These are phyloP conservation scores for Agrocybe chaxingu DNA, from an alignment of 768 basidiomycete species.

Conservation along the genomic window DNA sequence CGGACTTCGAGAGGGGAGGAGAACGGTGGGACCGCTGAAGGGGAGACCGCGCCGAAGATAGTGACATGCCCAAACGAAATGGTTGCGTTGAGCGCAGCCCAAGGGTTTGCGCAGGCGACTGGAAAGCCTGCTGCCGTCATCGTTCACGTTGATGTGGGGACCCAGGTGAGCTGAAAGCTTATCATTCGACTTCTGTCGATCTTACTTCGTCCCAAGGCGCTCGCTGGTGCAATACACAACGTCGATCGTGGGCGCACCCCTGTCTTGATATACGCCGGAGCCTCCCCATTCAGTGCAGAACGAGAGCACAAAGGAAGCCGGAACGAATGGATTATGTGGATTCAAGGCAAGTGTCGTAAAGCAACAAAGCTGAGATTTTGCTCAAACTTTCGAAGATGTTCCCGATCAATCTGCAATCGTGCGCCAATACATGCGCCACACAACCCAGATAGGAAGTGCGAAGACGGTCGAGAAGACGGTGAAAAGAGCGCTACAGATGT, in stretches of 20 bases:
- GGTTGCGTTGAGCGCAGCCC: slow-evolving; percentile 71
- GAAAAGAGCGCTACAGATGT: slow-evolving; percentile 65
- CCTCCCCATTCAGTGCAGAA: slow-evolving; percentile 55
- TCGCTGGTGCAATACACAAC: slow-evolving; percentile 73
- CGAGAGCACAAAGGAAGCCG: slow-evolving; percentile 59
- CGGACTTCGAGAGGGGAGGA: background rate
- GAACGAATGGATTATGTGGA: slow-evolving; percentile 76
- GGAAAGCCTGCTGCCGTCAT: slow-evolving; percentile 70
- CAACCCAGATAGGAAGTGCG: slow-evolving; percentile 55
- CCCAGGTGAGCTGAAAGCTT: slow-evolving; percentile 40
- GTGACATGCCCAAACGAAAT: slow-evolving; percentile 75
- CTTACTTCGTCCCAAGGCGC: slow-evolving; percentile 35
- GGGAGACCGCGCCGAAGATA: slow-evolving; percentile 41
- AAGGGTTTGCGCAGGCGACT: slow-evolving; percentile 65
- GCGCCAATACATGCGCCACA: slow-evolving; percentile 72
- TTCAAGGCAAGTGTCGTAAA: slow-evolving; percentile 45
- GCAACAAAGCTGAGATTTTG: too few relatives aligned
- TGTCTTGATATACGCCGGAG: slow-evolving; percentile 70
- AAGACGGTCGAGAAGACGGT: slow-evolving; percentile 49
- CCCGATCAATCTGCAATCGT: slow-evolving; percentile 72
- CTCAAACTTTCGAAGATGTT: slow-evolving; percentile 38
- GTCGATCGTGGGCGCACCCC: slow-evolving; percentile 60
- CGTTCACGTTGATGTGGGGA: slow-evolving; percentile 72
- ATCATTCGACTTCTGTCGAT: background rate
- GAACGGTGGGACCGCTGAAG: background rate